These are phyloP conservation scores for Artemisia tridentata DNA, from an alignment of 129 eudicot genomes.

Conservation along the genomic window DNA sequence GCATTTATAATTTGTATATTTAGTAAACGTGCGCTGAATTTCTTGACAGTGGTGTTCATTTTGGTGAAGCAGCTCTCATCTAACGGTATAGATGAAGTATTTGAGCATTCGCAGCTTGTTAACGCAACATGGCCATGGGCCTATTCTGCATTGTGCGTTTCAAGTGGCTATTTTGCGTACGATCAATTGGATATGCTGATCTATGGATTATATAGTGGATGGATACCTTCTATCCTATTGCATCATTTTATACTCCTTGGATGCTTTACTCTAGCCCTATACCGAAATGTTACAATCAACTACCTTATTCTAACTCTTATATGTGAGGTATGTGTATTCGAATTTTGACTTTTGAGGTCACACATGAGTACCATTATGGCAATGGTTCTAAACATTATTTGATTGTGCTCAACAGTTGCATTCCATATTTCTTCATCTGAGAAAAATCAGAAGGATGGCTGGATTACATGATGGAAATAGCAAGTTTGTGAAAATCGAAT, in stretches of 20 bases:
- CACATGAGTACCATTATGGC: not conserved
- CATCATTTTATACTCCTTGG: slow-evolving; percentile 88
- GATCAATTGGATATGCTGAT: slow-evolving; percentile 91
- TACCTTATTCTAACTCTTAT: slow-evolving; percentile 91
- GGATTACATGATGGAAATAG: slow-evolving; percentile 67
- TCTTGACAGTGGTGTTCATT: slow-evolving; percentile 66
- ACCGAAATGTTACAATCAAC: slow-evolving; percentile 90
- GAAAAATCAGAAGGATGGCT: slow-evolving; percentile 87
- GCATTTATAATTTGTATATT: slow-evolving; percentile 8
- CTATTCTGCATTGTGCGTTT: slow-evolving; percentile 69
- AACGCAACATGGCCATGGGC: slow-evolving; percentile 80
- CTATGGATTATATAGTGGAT: slow-evolving; percentile 67
- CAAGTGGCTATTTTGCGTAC: slow-evolving; percentile 89
- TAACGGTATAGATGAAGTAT: slow-evolving; percentile 38
- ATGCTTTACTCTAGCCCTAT: slow-evolving; percentile 90
- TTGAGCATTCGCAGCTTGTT: slow-evolving; percentile 86
- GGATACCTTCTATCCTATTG: slow-evolving; percentile 73
- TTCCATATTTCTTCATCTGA: slow-evolving; percentile 79
- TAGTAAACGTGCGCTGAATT: slow-evolving; percentile 22
- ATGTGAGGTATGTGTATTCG: slow-evolving; percentile 60
- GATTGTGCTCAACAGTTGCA: slow-evolving; percentile 54
- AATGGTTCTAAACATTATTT: slow-evolving; percentile 11
- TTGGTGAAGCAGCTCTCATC: slow-evolving; percentile 63
- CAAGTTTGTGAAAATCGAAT: slow-evolving; percentile 73
- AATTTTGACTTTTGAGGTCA: slow-evolving; percentile 2